Conservation (phyloP, 257 asterid genomes). For the Forsythia suspensa region DNA sequence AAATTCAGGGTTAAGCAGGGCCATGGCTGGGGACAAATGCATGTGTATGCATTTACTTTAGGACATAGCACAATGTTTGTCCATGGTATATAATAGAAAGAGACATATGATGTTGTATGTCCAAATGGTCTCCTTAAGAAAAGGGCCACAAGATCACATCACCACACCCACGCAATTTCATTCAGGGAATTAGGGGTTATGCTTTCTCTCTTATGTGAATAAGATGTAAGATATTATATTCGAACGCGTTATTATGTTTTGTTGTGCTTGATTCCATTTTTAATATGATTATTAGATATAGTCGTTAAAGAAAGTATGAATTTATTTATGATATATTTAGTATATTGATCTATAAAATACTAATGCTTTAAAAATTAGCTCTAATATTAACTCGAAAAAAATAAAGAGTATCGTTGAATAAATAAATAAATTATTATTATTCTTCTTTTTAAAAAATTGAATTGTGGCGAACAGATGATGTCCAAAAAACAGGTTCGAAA, state of each 20-base stretch:
- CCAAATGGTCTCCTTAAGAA: slow-evolving; percentile 37
- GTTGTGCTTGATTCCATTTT: background rate
- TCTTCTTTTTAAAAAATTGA: too few species aligned
- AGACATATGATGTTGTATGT: slow-evolving; percentile 46
- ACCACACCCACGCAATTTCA: background rate
- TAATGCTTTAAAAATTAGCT: background rate
- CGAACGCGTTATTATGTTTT: background rate
- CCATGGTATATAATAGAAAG: slow-evolving; percentile 26
- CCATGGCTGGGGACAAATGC: slow-evolving; percentile 32
- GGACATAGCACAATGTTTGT: slow-evolving; percentile 63
- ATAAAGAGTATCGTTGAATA: too few species aligned
- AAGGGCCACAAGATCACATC: slow-evolving; percentile 5
- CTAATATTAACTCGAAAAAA: background rate
- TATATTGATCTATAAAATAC: background rate
- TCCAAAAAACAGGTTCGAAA: too few species aligned
- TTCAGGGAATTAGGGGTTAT: background rate
- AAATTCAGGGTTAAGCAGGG: slow-evolving; percentile 22
- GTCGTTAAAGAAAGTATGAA: background rate
- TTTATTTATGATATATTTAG: too few species aligned
- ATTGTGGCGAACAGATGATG: too few species aligned
- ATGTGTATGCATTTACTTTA: slow-evolving; percentile 36
- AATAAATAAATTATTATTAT: too few species aligned
- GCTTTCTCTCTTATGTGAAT: background rate
- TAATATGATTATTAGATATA: background rate
- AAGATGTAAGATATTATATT: background rate